phyloP scores from a whole-genome alignment of 352 stramenopile genomes.

The Globisporangium splendens region DNA sequence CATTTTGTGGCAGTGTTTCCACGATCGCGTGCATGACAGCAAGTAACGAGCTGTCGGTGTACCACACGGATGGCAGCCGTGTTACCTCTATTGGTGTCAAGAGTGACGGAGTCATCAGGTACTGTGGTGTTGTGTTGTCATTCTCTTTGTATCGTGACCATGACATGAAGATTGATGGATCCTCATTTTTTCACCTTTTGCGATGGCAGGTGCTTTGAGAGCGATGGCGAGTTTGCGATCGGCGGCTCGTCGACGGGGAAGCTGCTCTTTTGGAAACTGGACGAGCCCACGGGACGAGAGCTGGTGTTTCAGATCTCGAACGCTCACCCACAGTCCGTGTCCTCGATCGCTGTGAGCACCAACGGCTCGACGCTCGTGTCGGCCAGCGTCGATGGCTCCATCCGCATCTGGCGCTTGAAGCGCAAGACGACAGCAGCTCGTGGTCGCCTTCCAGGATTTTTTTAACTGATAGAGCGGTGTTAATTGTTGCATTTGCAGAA shows the following conservation, averaged over 20 bases:
- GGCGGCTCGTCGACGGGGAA: constrained; percentile 73
- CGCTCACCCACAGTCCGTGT: constrained; percentile 60
- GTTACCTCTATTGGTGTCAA: constrained; percentile 57
- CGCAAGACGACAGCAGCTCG: constrained; percentile 40
- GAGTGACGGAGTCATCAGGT: constrained; percentile 59
- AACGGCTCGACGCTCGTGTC: constrained; percentile 61
- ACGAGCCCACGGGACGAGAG: constrained; percentile 57
- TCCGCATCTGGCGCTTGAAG: constrained; percentile 77
- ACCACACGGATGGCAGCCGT: constrained; percentile 55
- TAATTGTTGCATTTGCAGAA: too few species aligned
- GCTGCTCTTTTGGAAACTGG: constrained; percentile 80
- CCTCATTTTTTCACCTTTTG: too few species aligned
- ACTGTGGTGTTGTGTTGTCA: background rate
- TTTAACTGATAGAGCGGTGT: constrained; percentile 30
- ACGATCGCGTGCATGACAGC: constrained; percentile 61
- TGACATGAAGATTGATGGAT: too few species aligned
- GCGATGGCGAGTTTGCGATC: constrained; percentile 73
- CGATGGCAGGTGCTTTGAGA: constrained; percentile 61
- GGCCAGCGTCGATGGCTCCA: constrained; percentile 53
- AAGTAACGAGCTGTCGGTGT: constrained; percentile 72
- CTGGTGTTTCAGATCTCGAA: constrained; percentile 76
- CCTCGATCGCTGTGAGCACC: constrained; percentile 51
- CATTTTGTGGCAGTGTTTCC: constrained; percentile 51
- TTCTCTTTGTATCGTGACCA: too few species aligned
- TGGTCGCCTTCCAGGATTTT: constrained; percentile 48